Evolutionary conservation across 139 green algal genomes (phyloP), one percentile per base, ranked within the genome.

Genomic region (Pycnococcus provasolii): DNA sequence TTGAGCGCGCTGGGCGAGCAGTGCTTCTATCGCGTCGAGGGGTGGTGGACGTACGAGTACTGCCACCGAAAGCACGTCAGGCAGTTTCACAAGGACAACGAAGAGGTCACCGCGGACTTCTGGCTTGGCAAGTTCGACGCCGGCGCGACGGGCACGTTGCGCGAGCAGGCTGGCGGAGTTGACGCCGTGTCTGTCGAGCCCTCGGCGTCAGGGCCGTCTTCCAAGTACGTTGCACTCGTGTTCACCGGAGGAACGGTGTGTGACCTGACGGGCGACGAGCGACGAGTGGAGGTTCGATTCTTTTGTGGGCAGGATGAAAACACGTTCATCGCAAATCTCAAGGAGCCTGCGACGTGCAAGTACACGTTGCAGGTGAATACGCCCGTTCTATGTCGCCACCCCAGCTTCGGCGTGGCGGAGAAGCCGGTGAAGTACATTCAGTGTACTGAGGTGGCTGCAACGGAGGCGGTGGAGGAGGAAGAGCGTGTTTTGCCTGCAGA

Each of bases 1-100:
- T 39, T 73, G 11, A 3, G 48, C 37, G 42, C 54, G 3, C 63
- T 75, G n/a, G 44, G 42, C 44, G 48, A 39, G 2, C 44, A 67
- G 9, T 86, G 80, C 57, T 67, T 85, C 45, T 90, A 88, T 53
- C 78, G 80, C 1, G 51, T 89, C 7, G 88, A 95, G 59, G 88
- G 85, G 7, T 86, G 86, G 73, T 96, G 89, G 89, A 94, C 85
- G 6, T 96, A 94, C 66, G 88, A 95, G 81, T 42, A 90, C 48
- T 96, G 89, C 79, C 87, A 90, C 71, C 78, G 81, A 61, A 84
- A 88, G 67, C 67, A 83, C 2, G 67, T 86, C 45, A 68, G 81
- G 37, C 89, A 96, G 71, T 94, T 86, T 58, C 80, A 91, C 45
- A 76, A 86, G 64, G 81, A 66, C 50, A 70, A 84, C 44, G 63